Conservation (phyloP, 805 yeast genomes). For the Pichia pseudocactophila region DNA sequence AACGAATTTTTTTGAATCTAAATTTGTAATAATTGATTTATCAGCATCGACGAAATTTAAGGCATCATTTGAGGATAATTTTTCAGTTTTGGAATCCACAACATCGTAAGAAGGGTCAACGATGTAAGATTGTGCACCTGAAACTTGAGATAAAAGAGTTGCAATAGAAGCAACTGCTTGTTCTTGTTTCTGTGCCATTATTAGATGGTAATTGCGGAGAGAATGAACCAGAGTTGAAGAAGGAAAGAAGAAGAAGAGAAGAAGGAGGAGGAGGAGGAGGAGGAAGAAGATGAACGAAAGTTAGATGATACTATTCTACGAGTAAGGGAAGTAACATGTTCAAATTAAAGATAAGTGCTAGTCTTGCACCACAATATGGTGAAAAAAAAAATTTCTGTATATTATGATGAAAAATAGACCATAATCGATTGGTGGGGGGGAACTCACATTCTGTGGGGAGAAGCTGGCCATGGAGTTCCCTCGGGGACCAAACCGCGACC, state of each 20-base stretch:
- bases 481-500: too few relatives aligned
- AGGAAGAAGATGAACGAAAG: too few relatives aligned
- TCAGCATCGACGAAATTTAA: conserved; percentile 31
- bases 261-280: too few relatives aligned
- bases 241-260: not conserved
- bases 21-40: conserved; percentile 30
- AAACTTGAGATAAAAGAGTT: conserved; percentile 4
- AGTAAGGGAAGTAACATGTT: too few relatives aligned
- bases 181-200: conserved; percentile 8
- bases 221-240: not conserved
- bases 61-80: conserved; percentile 41
- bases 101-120: conserved; percentile 7
- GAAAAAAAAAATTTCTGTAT: not conserved
- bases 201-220: too few relatives aligned
- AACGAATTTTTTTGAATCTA: conserved; percentile 43
- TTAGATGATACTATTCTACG: too few relatives aligned
- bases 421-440: not conserved
- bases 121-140: conserved; percentile 7
- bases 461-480: too few relatives aligned
- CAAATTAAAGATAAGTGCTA: too few relatives aligned
- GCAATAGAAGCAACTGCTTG: conserved; percentile 5
- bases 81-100: conserved; percentile 10
- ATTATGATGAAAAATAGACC: not conserved
- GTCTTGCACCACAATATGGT: not conserved
- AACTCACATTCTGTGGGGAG: too few relatives aligned